These are phyloP conservation scores for Dactylis glomerata DNA, from an alignment of 176 grass and related monocot genomes.

Conservation along the genomic window DNA sequence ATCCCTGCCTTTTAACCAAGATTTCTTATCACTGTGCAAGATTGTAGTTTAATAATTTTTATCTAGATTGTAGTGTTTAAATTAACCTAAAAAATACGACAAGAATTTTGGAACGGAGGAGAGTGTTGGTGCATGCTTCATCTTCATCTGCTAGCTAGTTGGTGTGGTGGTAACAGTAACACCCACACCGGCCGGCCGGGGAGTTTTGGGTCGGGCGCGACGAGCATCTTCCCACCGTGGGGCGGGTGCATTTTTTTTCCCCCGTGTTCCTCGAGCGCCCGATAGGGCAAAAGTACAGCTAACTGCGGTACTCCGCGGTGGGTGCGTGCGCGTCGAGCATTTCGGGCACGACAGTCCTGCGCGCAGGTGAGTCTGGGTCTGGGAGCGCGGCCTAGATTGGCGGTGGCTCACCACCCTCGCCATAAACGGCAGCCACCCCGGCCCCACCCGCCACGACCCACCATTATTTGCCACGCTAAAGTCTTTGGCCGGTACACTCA, in stretches of 20 bases:
- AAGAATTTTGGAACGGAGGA: too few species aligned
- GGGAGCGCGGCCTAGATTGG: conserved; percentile 24
- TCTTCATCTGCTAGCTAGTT: neutral
- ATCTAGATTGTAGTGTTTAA: too few species aligned
- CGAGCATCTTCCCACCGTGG: too few species aligned
- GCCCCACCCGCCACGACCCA: neutral
- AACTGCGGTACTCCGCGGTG: neutral
- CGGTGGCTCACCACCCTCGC: conserved; percentile 14
- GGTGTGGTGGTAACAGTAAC: neutral
- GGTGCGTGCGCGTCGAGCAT: neutral
- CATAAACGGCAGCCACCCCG: neutral
- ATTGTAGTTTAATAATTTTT: too few species aligned
- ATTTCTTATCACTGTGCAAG: too few species aligned
- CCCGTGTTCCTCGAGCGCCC: too few species aligned
- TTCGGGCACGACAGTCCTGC: neutral
- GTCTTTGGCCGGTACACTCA: neutral
- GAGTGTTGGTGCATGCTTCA: too few species aligned
- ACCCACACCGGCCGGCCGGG: neutral
- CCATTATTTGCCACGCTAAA: neutral
- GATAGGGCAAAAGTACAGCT: neutral
- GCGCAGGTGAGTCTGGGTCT: neutral
- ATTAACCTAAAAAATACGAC: too few species aligned
- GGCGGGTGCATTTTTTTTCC: too few species aligned
- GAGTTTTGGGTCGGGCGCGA: neutral
- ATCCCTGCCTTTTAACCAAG: neutral